Base-by-base conservation (phyloP, 495 filamentous ascomycete species). In the Penicillium arizonense region DNA sequence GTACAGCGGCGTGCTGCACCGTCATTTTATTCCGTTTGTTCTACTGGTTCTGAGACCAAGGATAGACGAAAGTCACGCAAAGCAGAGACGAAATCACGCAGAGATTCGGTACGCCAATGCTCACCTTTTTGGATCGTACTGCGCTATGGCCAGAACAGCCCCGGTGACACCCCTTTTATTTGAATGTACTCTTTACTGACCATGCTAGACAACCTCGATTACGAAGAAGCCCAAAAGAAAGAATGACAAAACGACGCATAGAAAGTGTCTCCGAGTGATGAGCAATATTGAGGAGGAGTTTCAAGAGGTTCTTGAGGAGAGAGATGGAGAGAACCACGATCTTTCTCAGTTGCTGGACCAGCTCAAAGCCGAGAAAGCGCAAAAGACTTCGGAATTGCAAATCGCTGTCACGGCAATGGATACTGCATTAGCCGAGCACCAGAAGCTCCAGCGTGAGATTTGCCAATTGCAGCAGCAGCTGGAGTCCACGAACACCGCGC, bases 381-480 rank as follows among this genome's bases (percentile, higher is more conserved):
- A 45, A 13, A 4, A 45, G 26, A 45, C 0, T 33, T 45, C 24
- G 6, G 18, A 34, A 45, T 45, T 45, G n/a, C n/a, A 45, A 14
- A 12, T 32, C 13, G 43, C 30, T 10, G 2, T 47, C 5, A 3
- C 1, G 13, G 12, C 21, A 48, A 5, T 21, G 16, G 33, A 48
- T 36, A 3, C 7, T 16, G 45, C 10, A 16, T 41, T 51, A 23
- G 51, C 42, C 24, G 46, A 59, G 21, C 42, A 32, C 3, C 23
- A 51, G 21, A 35, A 24, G 40, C 35, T 59, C 30, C 10, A 12
- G n/a, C 50, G 33, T 5, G 47, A 59, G 30, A 13, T 41, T 46
- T 44, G 14, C 10, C 21, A 55, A 35, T 49, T 55, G 18, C 42
- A 55, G 44, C 46, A 55, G 51, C 42, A 59, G 47, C 26, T 55